Base-by-base conservation (phyloP, 768 basidiomycete species). In the Xerocomellus amylosporus region DNA sequence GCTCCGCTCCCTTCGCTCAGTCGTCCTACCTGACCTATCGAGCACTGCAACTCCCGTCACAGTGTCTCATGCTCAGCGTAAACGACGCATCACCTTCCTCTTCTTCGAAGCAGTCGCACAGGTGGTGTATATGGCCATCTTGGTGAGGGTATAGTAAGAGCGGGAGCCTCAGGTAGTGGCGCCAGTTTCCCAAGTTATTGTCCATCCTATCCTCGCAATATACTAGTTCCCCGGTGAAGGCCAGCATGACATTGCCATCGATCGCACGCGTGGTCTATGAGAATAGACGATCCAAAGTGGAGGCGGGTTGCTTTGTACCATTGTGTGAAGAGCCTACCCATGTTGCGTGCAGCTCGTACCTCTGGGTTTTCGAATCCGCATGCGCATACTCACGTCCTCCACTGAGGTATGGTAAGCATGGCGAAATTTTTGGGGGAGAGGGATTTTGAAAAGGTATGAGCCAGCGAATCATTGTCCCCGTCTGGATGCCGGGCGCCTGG, bases 1-100 rank as follows among this genome's bases (percentile, higher is more conserved):
- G 94, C 84, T 97, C 22, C 92, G 94, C 41, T 96, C 95, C 1
- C 80, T 98, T 26, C 91, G 94, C 49, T 91, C 93, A 19, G 85
- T 97, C 51, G 86, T 97, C 49, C 81, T 97, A 2, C 93, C 95
- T 5, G 93, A 97, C 70, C 64, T 78, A 3, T 75, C 78, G 36
- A 80, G 73, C 36, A 81, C 63, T 3, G 12, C 67, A 3, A 68
- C 67, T 68, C 42, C 81, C 4, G 78, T 74, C 15, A 88, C 88
- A 0, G 82, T 93, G 19, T 86, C 85, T 34, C 86, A 88, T 46
- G 81, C 87, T 0, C 90, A 93, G 59, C 81, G 94, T 15, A 82
- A 87, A n/a, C 76, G 90, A 31, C 77, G 94, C 43, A 90, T 97
- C 55, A 85, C 88, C 34, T 97, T 98, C 74, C 75, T 98, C 46